Base-by-base conservation (phyloP, 768 basidiomycete species). In the Suillus americanus region DNA sequence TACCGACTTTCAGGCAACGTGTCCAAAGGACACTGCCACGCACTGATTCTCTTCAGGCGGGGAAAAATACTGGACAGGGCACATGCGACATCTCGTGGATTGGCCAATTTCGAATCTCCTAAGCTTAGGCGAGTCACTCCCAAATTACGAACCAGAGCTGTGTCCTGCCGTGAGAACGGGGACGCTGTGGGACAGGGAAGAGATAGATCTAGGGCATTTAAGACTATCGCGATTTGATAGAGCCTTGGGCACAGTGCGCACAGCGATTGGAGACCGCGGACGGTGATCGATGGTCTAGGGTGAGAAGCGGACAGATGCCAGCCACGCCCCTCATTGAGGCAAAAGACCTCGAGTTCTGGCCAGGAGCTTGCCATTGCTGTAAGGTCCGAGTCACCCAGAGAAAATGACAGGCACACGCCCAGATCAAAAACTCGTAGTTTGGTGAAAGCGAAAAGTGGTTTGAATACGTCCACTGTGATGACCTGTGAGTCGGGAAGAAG, bases 191-290 rank as follows among this genome's bases (percentile, higher is more conserved):
- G 56, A 57, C 23, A 40, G 16, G 57, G 57, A 6, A 18, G 38
- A 35, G 10, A 35, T 35, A 35, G 35, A 9, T 35, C 35, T 13
- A 59, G 25, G 40, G 57, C 57, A 59, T 59, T 30, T n/a, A 59
- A 12, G 57, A 59, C 57, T 13, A 59, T 28, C 6, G 57, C 57
- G 18, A 59, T 59, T 30, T 20, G 40, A 41, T 59, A 28, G 28
- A 59, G 57, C 57, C 40, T 59, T 25, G 57, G 57, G 18, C 57
- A 59, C 25, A 59, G 18, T 41, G 57, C 25, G 57, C 57, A 59
- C 57, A 59, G 6, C 40, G 25, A 41, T 41, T 41, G 38, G 40
- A 59, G 57, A 13, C 57, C 57, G 18, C 18, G 57, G 57, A 59
- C 6, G 20, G 57, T 59, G 38, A 59, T 59, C 18, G 18, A 59